These are phyloP conservation scores for Leccinum angustisporum DNA, from an alignment of 1,284 basidiomycete genomes.

Conservation along the genomic window DNA sequence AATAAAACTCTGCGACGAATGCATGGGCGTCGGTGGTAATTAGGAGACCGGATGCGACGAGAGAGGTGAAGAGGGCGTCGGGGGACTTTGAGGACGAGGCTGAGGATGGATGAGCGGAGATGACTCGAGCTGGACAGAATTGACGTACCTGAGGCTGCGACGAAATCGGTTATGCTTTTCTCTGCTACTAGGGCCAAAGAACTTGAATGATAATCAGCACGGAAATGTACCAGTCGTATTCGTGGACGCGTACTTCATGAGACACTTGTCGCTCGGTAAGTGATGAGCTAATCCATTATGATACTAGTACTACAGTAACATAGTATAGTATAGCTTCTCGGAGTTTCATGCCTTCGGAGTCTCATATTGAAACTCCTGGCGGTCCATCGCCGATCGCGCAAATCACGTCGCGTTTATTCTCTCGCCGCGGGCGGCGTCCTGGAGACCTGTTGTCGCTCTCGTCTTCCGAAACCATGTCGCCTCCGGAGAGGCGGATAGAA, in stretches of 20 bases:
- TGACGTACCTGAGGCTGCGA: constrained; percentile 77
- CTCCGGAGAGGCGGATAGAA: too few species aligned
- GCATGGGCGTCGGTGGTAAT: constrained; percentile 75
- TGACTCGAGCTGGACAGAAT: too few species aligned
- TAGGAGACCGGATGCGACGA: constrained; percentile 79
- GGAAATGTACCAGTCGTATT: not conserved
- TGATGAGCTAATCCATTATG: constrained; percentile 10
- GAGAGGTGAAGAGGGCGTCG: constrained; percentile 72
- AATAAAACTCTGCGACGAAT: constrained; percentile 80
- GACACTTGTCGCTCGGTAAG: constrained; percentile 72
- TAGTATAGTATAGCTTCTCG: too few species aligned
- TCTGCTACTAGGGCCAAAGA: constrained; percentile 76
- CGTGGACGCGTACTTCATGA: constrained; percentile 55
- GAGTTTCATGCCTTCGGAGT: too few species aligned
- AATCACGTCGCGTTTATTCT: too few species aligned
- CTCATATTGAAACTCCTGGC: too few species aligned
- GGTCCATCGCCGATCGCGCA: too few species aligned
- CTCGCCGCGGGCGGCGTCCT: too few species aligned
- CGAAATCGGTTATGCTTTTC: constrained; percentile 80
- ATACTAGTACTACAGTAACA: too few species aligned
- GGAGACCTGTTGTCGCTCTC: too few species aligned
- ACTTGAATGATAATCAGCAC: constrained; percentile 39
- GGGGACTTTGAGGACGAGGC: constrained; percentile 83
- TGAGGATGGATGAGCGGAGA: constrained; percentile 31
- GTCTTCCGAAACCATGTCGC: too few species aligned